Percentiles rank a stretch among this genome's conserved stretches.
phyloP scores from a whole-genome alignment of 805 yeast genomes.

The Zygoascus ofunaensis region DNA sequence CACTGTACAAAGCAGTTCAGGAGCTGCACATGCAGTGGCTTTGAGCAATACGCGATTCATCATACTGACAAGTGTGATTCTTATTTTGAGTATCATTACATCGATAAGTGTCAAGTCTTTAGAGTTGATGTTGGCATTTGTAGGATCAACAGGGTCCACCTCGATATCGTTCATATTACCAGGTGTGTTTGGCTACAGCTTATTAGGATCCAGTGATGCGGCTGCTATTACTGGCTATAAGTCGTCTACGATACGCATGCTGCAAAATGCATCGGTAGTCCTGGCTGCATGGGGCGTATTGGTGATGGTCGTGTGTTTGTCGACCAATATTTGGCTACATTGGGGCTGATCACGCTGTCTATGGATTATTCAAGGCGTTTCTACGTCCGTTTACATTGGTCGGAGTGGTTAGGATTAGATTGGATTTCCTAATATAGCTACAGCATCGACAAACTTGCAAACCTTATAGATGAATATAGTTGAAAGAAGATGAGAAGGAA shows the following conservation, averaged over 20 bases:
- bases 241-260: conserved; percentile 7
- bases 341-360: no score
- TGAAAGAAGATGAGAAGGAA: no score
- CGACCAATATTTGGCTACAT: conserved; percentile 24
- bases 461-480: no score
- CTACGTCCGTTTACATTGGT: no score
- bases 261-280: conserved; percentile 43
- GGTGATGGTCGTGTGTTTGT: conserved; percentile 61
- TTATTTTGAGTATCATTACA: conserved; percentile 48
- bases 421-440: no score
- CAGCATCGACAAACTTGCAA: no score
- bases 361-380: no score
- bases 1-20: conserved; percentile 4
- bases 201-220: conserved; percentile 37
- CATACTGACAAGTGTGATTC: conserved; percentile 35
- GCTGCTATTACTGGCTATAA: not conserved
- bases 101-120: conserved; percentile 65
- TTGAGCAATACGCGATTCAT: conserved; percentile 25
- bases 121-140: conserved; percentile 74
- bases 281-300: conserved; percentile 59
- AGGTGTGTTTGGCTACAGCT: conserved; percentile 72
- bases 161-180: conserved; percentile 86
- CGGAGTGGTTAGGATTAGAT: no score
- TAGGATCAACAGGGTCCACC: conserved; percentile 91
- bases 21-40: conserved; percentile 9